Evolutionary conservation across 805 yeast genomes (phyloP).

Genomic region (Lachancea quebecensis): DNA sequence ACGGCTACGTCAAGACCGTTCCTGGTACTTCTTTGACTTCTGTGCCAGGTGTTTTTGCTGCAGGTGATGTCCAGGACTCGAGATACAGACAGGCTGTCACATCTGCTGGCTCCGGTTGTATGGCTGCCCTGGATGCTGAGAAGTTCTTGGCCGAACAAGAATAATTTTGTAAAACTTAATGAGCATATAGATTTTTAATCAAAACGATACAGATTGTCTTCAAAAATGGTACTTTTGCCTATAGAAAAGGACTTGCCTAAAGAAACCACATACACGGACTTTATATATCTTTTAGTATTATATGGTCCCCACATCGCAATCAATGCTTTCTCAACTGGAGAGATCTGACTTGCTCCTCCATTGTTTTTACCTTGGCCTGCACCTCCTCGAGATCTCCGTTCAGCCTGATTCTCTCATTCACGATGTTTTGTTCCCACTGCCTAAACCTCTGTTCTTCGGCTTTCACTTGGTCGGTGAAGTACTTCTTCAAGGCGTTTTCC

Average conservation of each 20-base stretch:
- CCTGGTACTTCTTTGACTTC: slow-evolving; percentile 89
- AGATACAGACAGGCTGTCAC: slow-evolving; percentile 98
- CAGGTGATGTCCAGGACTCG: slow-evolving; percentile 98
- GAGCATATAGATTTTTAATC: not conserved
- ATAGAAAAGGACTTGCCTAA: no score
- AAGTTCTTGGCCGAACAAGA: slow-evolving; percentile 62
- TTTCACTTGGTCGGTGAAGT: slow-evolving; percentile 94
- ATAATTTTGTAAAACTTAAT: slow-evolving; percentile 12
- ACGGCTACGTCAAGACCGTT: slow-evolving; percentile 80
- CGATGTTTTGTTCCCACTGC: slow-evolving; percentile 97
- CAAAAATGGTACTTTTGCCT: no score
- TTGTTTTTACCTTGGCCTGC: slow-evolving; percentile 64
- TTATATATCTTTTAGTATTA: no score
- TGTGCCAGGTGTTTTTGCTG: slow-evolving; percentile 89
- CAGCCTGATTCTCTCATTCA: slow-evolving; percentile 87
- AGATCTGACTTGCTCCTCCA: slow-evolving; percentile 69
- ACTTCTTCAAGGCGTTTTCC: slow-evolving; percentile 87
- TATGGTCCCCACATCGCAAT: slow-evolving; percentile 2
- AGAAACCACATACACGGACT: no score
- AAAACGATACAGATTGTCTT: not conserved
- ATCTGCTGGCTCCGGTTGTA: slow-evolving; percentile 99
- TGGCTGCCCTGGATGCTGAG: slow-evolving; percentile 97
- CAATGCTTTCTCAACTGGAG: slow-evolving; percentile 49
- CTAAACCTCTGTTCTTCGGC: slow-evolving; percentile 95
- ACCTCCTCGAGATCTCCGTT: slow-evolving; percentile 90